A percentile compares a stretch with the other conserved stretches of the same genome.
These are phyloP conservation scores for Apium graveolens DNA, from an alignment of 129 eudicot genomes.

Conservation along the genomic window DNA sequence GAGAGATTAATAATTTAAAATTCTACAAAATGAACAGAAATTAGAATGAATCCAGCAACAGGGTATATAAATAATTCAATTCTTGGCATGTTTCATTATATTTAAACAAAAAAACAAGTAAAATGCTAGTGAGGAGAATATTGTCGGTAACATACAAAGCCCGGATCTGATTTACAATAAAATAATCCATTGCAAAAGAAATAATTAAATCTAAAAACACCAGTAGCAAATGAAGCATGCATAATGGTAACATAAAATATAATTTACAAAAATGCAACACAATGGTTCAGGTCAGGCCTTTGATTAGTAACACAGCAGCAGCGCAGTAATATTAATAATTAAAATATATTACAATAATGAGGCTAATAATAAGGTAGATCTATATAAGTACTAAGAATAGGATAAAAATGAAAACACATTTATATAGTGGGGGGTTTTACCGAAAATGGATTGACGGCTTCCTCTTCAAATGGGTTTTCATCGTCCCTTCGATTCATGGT, in stretches of 20 bases:
- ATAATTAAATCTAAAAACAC: neutral
- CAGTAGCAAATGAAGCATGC: neutral
- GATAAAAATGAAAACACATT: neutral
- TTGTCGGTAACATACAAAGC: neutral
- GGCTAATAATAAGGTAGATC: conserved; percentile 45
- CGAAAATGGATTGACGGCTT: conserved; percentile 87
- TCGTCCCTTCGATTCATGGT: conserved; percentile 57
- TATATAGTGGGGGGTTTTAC: conserved; percentile 25
- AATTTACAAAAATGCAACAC: neutral
- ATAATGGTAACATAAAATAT: neutral
- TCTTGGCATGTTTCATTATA: neutral
- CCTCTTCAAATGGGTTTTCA: conserved; percentile 69
- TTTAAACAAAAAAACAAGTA: neutral
- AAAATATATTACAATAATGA: neutral
- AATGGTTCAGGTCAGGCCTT: neutral
- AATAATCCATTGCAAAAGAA: neutral
- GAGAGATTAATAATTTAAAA: no score
- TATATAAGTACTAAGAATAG: neutral
- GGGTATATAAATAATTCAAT: neutral
- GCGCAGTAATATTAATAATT: neutral
- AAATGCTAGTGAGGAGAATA: neutral
- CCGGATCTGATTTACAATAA: neutral
- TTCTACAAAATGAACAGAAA: no score
- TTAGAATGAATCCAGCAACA: no score
- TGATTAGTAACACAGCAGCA: neutral